Percentiles rank a stretch among this genome's conserved stretches.
Evolutionary conservation across 768 basidiomycete genomes (phyloP).

Genomic region (Tricholoma saponaceum): DNA sequence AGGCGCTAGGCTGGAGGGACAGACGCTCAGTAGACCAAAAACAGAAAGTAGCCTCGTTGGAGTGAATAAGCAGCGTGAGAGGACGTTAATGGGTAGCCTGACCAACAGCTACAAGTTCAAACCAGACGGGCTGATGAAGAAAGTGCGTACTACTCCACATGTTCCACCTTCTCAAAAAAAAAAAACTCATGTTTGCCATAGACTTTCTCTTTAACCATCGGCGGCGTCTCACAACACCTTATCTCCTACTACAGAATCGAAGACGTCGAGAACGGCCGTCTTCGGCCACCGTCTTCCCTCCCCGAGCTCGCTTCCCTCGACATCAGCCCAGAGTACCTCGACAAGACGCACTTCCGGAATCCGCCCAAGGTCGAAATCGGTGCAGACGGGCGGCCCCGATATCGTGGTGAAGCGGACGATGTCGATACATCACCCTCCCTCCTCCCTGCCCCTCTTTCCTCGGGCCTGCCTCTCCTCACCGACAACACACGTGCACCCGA

Average conservation of each 20-base stretch:
- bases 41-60: constrained; percentile 38
- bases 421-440: constrained; percentile 41
- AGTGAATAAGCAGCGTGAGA: constrained; percentile 72
- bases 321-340: constrained; percentile 84
- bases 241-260: constrained; percentile 94
- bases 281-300: constrained; percentile 83
- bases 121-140: constrained; percentile 91
- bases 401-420: constrained; percentile 82
- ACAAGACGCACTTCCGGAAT: constrained; percentile 87
- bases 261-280: constrained; percentile 84
- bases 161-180: not conserved
- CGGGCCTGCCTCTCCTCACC: constrained; percentile 45
- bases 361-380: constrained; percentile 88
- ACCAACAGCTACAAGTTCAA: constrained; percentile 96
- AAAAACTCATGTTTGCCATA: constrained; percentile 24
- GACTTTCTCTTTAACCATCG: constrained; percentile 90
- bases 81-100: constrained; percentile 82
- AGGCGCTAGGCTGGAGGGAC: constrained; percentile 27
- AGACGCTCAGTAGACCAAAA: constrained; percentile 64
- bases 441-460: constrained; percentile 38
- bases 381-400: constrained; percentile 75
- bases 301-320: constrained; percentile 84
- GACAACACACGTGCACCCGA: constrained; percentile 39
- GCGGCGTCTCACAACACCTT: constrained; percentile 84
- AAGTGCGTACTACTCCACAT: constrained; percentile 49